phyloP scores from a whole-genome alignment of 2,329 filamentous ascomycete genomes.

The Colletotrichum sp. region DNA sequence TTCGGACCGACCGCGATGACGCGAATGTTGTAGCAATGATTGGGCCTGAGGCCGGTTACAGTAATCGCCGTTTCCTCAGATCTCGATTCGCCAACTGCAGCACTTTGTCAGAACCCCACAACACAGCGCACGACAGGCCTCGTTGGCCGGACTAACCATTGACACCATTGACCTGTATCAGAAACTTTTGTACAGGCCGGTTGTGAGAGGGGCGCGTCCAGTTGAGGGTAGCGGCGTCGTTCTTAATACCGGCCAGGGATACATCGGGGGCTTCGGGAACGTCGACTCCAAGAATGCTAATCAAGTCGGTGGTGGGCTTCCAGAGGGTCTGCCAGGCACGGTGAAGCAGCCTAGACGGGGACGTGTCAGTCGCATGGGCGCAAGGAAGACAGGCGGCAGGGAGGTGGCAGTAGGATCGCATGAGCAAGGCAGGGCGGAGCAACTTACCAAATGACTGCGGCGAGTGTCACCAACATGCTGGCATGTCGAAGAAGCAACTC shows the following conservation, averaged over 20 bases:
- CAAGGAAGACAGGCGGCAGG: not conserved
- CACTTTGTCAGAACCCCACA: not conserved
- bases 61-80: constrained; percentile 85
- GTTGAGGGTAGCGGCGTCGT: constrained; percentile 86
- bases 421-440: not conserved
- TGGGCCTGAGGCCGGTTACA: constrained; percentile 84
- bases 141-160: constrained; percentile 66
- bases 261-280: constrained; percentile 90
- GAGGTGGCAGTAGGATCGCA: not conserved
- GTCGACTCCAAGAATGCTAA: constrained; percentile 90
- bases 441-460: constrained; percentile 59
- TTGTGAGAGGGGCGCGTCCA: constrained; percentile 79
- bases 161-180: constrained; percentile 92
- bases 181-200: constrained; percentile 80
- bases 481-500: constrained; percentile 53
- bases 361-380: not conserved
- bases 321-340: constrained; percentile 88
- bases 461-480: constrained; percentile 60
- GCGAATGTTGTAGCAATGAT: constrained; percentile 90
- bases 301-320: constrained; percentile 89
- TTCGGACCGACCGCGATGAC: constrained; percentile 90
- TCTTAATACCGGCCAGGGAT: constrained; percentile 86
- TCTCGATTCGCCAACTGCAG: constrained; percentile 80
- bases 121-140: not conserved
- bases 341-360: constrained; percentile 73